Evolutionary conservation across 2,329 filamentous ascomycete genomes (phyloP).

Genomic region (Scedosporium boydii): DNA sequence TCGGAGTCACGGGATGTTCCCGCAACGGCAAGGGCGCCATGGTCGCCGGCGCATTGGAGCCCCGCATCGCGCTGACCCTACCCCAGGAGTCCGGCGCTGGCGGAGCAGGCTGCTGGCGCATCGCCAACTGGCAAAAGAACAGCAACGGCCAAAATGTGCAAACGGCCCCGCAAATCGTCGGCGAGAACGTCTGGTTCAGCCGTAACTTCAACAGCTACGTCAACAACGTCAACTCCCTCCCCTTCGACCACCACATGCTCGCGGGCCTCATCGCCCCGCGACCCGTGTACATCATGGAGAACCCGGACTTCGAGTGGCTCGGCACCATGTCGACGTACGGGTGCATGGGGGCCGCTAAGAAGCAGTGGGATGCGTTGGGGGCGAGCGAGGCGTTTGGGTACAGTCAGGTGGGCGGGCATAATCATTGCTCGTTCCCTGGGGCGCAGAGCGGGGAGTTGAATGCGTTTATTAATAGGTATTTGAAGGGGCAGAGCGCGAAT

Average conservation of each 20-base stretch:
- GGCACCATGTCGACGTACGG: conserved; percentile 36
- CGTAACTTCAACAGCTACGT: conserved; percentile 41
- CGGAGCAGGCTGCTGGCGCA: conserved; percentile 52
- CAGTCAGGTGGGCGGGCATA: conserved; percentile 35
- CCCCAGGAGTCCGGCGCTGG: conserved; percentile 54
- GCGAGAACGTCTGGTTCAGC: conserved; percentile 56
- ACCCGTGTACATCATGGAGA: conserved; percentile 40
- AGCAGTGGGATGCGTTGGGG: conserved; percentile 37
- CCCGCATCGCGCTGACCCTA: conserved; percentile 49
- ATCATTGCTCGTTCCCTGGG: conserved; percentile 40
- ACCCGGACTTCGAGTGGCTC: conserved; percentile 39
- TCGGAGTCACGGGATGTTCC: conserved; percentile 55
- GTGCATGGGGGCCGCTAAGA: conserved; percentile 37
- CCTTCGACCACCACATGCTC: conserved; percentile 43
- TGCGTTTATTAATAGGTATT: conserved; percentile 39
- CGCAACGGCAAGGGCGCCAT: conserved; percentile 56
- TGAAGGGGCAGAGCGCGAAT: conserved; percentile 16
- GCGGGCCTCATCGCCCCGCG: conserved; percentile 40
- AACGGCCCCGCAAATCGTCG: conserved; percentile 47
- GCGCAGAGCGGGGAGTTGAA: conserved; percentile 31
- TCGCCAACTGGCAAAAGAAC: conserved; percentile 38
- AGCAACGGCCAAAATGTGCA: conserved; percentile 46
- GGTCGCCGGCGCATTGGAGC: conserved; percentile 46
- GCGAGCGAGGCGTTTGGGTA: conserved; percentile 38
- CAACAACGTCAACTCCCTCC: conserved; percentile 31